Percentiles rank a stretch among this genome's conserved stretches.
Conservation (phyloP, 2,329 filamentous ascomycete genomes). For the Escovopsis sp. region DNA sequence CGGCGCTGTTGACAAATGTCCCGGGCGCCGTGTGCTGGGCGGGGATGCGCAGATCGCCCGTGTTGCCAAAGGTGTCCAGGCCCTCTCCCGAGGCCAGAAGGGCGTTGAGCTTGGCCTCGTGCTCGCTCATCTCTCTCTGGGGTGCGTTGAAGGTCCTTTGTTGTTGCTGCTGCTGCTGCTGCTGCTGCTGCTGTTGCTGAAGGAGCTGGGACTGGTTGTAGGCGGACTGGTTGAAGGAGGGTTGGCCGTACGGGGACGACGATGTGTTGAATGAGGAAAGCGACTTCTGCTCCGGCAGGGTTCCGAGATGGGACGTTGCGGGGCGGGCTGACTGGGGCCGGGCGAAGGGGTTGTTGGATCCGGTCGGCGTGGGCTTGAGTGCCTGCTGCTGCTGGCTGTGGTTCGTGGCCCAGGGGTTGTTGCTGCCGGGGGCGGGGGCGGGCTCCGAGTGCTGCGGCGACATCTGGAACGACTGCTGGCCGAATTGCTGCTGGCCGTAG, state of each 20-base stretch:
- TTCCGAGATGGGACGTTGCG: conserved; percentile 55
- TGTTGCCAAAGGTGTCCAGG: conserved; percentile 94
- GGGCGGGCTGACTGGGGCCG: conserved; percentile 39
- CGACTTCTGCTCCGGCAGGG: conserved; percentile 72
- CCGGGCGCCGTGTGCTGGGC: conserved; percentile 93
- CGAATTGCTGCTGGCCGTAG: conserved; percentile 18
- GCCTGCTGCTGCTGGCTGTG: conserved; percentile 40
- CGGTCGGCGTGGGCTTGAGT: conserved; percentile 72
- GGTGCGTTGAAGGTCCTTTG: conserved; percentile 21
- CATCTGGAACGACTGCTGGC: conserved; percentile 19
- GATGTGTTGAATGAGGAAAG: conserved; percentile 37
- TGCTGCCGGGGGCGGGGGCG: conserved; percentile 61
- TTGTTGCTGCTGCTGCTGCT: conserved; percentile 23
- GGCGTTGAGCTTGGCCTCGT: conserved; percentile 67
- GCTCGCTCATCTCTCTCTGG: conserved; percentile 43
- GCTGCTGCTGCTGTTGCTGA: conserved; percentile 25
- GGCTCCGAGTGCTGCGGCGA: conserved; percentile 38
- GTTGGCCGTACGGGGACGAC: conserved; percentile 17
- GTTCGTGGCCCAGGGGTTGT: conserved; percentile 80
- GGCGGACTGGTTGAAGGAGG: conserved; percentile 33
- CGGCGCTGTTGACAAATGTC: conserved; percentile 91
- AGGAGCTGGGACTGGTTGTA: conserved; percentile 30
- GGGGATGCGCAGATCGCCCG: conserved; percentile 88
- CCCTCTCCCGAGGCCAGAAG: conserved; percentile 79
- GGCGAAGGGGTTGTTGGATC: conserved; percentile 96